Base-by-base conservation (phyloP, 257 asterid genomes). In the Lycium barbarum region DNA sequence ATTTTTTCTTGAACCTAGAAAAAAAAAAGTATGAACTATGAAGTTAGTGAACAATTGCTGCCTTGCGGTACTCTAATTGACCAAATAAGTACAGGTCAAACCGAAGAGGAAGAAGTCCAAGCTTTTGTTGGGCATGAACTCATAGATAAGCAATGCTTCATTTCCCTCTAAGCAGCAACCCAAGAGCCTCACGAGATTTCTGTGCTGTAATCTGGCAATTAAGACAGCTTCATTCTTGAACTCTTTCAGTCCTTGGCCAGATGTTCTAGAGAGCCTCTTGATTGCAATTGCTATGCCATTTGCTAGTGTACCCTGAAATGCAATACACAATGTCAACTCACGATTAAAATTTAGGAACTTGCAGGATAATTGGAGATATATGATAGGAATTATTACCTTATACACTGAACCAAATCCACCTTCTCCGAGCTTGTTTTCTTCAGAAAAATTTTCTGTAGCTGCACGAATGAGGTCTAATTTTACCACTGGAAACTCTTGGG, bases 381-480 rank as follows among this genome's bases (percentile, higher is more conserved):
- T 9, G 74, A 61, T 20, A 65, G 57, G 74, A 3, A 9, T 22
- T 20, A 13, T 22, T 61, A 81, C 84, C 74, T 81, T 81, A 57
- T 81, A 81, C n/a, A 81, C 84, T 18, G 59, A 4, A 47, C 84
- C 84, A 81, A 81, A 81, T 81, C 84, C 84, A 49, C 84, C 84
- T 81, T 81, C 73, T 61, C 84, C 84, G 4, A 81, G 74, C 61
- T 81, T 81, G 43, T 61, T 59, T 18, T 61, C 26, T 14, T 61
- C 73, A 43, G 84, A 81, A 81, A 81, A 61, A 15, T 10, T 38
- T 2, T 61, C 59, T 0, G 59, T 81, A 47, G 74, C 84, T 3
- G 84, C 84, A 1, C 43, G 73, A 38, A 81, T 47, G 72, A 81
- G 40, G 35, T 43, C 20, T 81, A 81, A 20, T 35, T 38, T 62